Evolutionary conservation across 75 land plant genomes (phyloP).

Genomic region (Sequoiadendron giganteum): DNA sequence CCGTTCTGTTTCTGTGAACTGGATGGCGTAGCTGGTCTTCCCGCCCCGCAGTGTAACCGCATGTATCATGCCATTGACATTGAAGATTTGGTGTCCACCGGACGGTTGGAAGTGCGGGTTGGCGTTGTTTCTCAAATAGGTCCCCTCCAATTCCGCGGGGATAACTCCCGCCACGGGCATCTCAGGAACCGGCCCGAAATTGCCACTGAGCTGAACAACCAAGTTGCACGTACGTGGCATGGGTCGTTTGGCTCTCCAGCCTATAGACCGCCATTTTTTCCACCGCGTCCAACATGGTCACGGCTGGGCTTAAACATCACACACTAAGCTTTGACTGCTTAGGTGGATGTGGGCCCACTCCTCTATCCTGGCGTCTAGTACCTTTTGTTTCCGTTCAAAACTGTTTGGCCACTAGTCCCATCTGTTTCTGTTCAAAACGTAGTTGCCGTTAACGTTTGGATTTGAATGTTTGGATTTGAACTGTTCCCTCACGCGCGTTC

Average conservation of each 20-base stretch:
- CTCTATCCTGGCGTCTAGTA: too few relatives aligned
- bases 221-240: conserved; percentile 56
- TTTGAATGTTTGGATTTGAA: too few relatives aligned
- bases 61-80: conserved; percentile 85
- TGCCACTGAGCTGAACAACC: conserved; percentile 64
- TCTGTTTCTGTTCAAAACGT: too few relatives aligned
- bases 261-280: conserved; percentile 22
- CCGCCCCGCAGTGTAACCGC: conserved; percentile 37
- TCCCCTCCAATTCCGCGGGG: conserved; percentile 36
- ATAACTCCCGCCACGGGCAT: conserved; percentile 49
- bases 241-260: conserved; percentile 25
- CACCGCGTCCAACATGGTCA: conserved; percentile 42
- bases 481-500: too few relatives aligned
- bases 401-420: too few relatives aligned
- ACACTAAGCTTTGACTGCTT: too few relatives aligned
- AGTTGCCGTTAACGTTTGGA: too few relatives aligned
- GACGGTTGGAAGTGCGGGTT: conserved; percentile 53
- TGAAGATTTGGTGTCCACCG: conserved; percentile 74
- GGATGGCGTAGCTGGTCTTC: conserved; percentile 36
- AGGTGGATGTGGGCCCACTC: too few relatives aligned
- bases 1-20: conserved; percentile 33
- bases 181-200: conserved; percentile 76
- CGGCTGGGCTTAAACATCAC: too few relatives aligned
- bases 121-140: conserved; percentile 72
- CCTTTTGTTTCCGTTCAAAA: too few relatives aligned